Conservation (phyloP, 2,329 filamentous ascomycete genomes). For the Furcasterigmium sp. region DNA sequence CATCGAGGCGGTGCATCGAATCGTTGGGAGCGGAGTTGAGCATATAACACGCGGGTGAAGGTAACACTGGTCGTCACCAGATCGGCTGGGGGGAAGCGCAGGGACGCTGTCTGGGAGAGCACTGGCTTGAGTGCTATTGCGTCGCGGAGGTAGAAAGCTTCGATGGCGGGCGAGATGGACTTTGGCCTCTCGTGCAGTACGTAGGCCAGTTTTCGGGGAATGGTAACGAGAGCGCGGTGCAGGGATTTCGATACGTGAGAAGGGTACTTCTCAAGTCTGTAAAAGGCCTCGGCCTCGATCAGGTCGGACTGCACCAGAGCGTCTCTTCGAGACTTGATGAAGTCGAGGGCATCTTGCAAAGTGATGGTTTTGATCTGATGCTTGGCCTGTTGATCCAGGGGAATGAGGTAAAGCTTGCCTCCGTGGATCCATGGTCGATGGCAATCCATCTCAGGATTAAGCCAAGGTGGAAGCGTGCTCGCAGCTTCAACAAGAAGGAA, state of each 20-base stretch:
- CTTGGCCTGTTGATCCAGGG: slow-evolving; percentile 31
- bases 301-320: slow-evolving; percentile 65
- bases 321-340: slow-evolving; percentile 50
- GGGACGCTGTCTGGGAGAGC: slow-evolving; percentile 43
- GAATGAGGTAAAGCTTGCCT: slow-evolving; percentile 70
- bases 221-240: slow-evolving; percentile 67
- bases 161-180: slow-evolving; percentile 76
- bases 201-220: slow-evolving; percentile 79
- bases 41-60: slow-evolving; percentile 86
- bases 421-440: slow-evolving; percentile 87
- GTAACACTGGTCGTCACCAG: slow-evolving; percentile 72
- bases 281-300: slow-evolving; percentile 86
- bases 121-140: slow-evolving; percentile 69
- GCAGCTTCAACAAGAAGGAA: slow-evolving; percentile 94
- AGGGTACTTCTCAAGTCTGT: slow-evolving; percentile 80
- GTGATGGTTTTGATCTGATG: slow-evolving; percentile 36
- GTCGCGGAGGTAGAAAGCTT: slow-evolving; percentile 90
- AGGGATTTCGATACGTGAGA: slow-evolving; percentile 65
- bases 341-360: slow-evolving; percentile 57
- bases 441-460: slow-evolving; percentile 84
- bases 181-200: slow-evolving; percentile 71
- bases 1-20: slow-evolving; percentile 61
- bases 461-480: slow-evolving; percentile 79
- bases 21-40: slow-evolving; percentile 81
- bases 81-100: slow-evolving; percentile 71